Percentiles rank a stretch among this genome's conserved stretches.
Conservation (phyloP, 345 rosid species). For the Eucalyptus cloeziana region DNA sequence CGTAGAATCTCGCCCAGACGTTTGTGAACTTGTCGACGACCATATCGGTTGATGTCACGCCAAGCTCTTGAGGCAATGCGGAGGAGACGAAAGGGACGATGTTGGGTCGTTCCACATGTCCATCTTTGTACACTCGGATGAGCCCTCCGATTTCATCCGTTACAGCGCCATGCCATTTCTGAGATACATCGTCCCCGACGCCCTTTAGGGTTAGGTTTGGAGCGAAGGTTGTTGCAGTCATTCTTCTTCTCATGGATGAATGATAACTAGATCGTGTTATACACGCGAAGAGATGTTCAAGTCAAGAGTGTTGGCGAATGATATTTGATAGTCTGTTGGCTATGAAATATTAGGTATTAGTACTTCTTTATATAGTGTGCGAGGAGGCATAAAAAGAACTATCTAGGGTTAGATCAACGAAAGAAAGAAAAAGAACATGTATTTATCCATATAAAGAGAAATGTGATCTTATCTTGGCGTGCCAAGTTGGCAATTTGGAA, state of each 20-base stretch:
- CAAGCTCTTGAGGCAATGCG: slow-evolving; percentile 23
- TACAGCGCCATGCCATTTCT: slow-evolving; percentile 25
- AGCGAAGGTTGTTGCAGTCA: slow-evolving; percentile 25
- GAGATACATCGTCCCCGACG: slow-evolving; percentile 3
- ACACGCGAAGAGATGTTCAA: neutral
- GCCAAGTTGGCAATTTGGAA: neutral
- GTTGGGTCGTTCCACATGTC: slow-evolving; percentile 46
- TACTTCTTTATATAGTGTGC: neutral
- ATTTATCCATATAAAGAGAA: neutral
- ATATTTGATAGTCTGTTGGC: neutral
- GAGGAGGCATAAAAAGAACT: neutral
- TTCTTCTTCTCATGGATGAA: neutral
- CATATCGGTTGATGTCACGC: slow-evolving; percentile 34
- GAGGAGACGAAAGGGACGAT: slow-evolving; percentile 34
- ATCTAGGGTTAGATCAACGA: neutral
- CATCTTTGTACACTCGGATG: slow-evolving; percentile 53
- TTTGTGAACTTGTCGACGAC: slow-evolving; percentile 32
- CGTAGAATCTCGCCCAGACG: slow-evolving; percentile 61
- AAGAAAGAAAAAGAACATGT: neutral
- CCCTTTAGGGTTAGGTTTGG: slow-evolving; percentile 7
- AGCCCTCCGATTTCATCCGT: slow-evolving; percentile 52
- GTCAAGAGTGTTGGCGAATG: neutral
- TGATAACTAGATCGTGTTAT: neutral
- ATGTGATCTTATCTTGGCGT: neutral
- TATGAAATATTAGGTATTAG: neutral